Base-by-base conservation (phyloP, 306 rosid genomes). In the Pachyrhizus erosus region DNA sequence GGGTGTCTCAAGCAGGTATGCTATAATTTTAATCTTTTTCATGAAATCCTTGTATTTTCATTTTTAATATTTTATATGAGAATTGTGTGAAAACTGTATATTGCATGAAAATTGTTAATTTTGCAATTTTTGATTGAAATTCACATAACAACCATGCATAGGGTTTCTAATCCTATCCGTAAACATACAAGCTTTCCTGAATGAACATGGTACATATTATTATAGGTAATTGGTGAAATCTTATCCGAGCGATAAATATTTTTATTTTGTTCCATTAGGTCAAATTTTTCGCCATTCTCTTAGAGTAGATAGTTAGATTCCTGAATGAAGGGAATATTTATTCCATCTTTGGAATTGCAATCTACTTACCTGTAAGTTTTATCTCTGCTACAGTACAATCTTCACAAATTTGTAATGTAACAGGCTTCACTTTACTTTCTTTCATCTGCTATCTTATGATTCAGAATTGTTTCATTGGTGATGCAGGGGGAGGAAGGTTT, bases 401-500 rank as follows among this genome's bases (percentile, higher is more conserved):
- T 70, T n/a, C 76, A 24, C 20, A 43, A 9, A 61, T 39, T 18
- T 49, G 55, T 31, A 62, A 62, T 64, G 20, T 65, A 79, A 29
- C 26, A 17, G 18, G 33, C 34, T 74, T 57, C 73, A 42, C 17
- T 43, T 1, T 62, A 33, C 29, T 15, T 80, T 78, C 62, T 73
- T 73, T 82, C 42, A 42, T 31, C 24, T 67, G 6, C 58, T 72
- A 46, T 39, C 37, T 57, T 15, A n/a, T 61, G 27, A 73, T 61
- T 73, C 29, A 78, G 67, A 79, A 76, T 37, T 60, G 48, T 75
- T 54, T 70, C 68, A 73, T 65, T 40, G 70, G 76, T 65, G 46
- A 45, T 91, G 82, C 82, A 96, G 99, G 96, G 64, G 94, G 97
- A 80, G 87, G 92, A 83, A 89, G 85, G 74, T 89, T 87, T 79